Conservation (phyloP, 495 filamentous ascomycete genomes). For the Staphylotrichum longicolle region DNA sequence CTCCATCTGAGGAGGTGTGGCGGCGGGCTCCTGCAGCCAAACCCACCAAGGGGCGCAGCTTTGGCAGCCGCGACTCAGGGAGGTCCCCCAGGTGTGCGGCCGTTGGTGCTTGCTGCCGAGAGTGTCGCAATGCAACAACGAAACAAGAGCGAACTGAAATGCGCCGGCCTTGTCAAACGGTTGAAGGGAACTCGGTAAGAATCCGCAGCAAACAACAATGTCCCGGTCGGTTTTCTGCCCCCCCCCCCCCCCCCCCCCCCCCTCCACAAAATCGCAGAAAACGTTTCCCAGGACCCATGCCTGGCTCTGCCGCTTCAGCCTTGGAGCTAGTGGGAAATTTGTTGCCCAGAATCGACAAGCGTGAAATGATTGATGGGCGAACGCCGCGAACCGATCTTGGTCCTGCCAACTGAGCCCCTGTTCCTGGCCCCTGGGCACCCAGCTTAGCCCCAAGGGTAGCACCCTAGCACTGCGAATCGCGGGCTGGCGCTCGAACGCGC, state of each 20-base stretch:
- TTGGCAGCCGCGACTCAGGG: slow-evolving; percentile 8
- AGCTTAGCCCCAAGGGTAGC: background rate
- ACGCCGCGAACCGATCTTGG: background rate
- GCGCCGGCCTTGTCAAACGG: background rate
- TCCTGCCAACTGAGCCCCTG: slow-evolving; percentile 15
- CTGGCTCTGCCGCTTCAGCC: background rate
- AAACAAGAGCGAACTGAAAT: too few species aligned
- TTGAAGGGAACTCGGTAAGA: background rate
- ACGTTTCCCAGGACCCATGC: background rate
- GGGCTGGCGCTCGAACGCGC: slow-evolving; percentile 22
- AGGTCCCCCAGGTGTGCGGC: too few species aligned
- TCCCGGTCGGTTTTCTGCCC: background rate
- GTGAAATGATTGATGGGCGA: slow-evolving; percentile 6
- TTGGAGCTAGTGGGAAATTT: slow-evolving; percentile 25
- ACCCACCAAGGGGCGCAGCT: background rate
- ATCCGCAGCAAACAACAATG: background rate
- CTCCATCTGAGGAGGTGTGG: slow-evolving; percentile 6
- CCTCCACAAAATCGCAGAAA: background rate
- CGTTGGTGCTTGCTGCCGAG: too few species aligned
- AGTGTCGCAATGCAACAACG: too few species aligned
- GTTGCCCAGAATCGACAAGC: slow-evolving; percentile 29
- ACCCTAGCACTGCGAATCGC: slow-evolving; percentile 20
- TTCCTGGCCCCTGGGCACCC: slow-evolving; percentile 20
- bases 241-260: too few species aligned
- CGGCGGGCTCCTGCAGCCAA: background rate